Base-by-base conservation (phyloP, 164 flowering plant genomes). In the Vitis rotundifolia region DNA sequence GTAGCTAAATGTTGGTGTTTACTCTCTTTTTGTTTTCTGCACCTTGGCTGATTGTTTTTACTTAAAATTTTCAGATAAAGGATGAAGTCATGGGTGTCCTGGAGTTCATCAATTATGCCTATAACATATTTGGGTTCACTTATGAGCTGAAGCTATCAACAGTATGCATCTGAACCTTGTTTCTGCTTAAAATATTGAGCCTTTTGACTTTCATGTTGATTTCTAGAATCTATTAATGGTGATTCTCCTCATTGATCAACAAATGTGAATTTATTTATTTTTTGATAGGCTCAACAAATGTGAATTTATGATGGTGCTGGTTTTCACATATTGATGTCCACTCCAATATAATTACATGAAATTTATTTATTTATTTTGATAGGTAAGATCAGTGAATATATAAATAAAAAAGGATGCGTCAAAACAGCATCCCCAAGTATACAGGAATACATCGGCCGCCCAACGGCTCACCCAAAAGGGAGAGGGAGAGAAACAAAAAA, bases 71-170 rank as follows among this genome's bases (percentile, higher is more conserved):
- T 68, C 89, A 96, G 99, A 76, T 96, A 60, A 96, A 93, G 79
- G 98, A 91, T 67, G 99, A 96, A 87, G 99, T 93, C 26, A 84
- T 63, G 77, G 82, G 81, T 55, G 99, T 84, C 57, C 77, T 96
- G 66, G 97, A 93, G 8, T 93, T 96, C 77, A 88, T 96, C 64
- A 81, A 80, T 49, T 82, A 86, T 67, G 82, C 74, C 1, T 96
- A 96, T 71, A 77, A 76, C 49, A 68, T 86, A 71, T 96, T 96
- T 84, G 97, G 99, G 58, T 96, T 96, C 82, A 91, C 97, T 16
- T 96, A 85, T 79, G 98, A 96, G 69, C 82, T 96, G 80, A 95
- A 96, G 85, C 81, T 96, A 67, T 96, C 99, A 31, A 96, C 99
- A 75, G 99, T 93, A 90, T 54, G 87, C 29, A 57, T 15, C 15